A percentile compares a stretch with the other conserved stretches of the same genome.
phyloP scores from a whole-genome alignment of 306 rosid genomes.

The Acacia crassicarpa region DNA sequence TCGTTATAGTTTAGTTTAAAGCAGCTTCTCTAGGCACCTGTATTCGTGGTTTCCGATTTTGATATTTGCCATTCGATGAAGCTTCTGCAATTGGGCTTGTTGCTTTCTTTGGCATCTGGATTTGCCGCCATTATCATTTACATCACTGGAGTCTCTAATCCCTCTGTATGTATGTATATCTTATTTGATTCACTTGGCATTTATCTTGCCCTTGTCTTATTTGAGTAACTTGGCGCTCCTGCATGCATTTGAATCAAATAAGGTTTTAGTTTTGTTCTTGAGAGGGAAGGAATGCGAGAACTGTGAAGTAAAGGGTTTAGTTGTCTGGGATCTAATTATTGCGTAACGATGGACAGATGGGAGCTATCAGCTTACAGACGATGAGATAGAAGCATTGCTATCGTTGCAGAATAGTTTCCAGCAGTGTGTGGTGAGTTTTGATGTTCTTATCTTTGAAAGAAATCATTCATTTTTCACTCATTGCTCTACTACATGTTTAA shows the following conservation, averaged over 20 bases:
- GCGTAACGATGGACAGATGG: constrained; percentile 42
- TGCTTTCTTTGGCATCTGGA: constrained; percentile 49
- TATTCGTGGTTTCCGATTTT: neutral
- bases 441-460: neutral
- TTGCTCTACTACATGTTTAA: neutral
- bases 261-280: neutral
- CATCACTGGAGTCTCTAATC: constrained; percentile 47
- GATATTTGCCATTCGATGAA: constrained; percentile 30
- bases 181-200: constrained; percentile 7
- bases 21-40: constrained; percentile 1
- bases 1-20: too few relatives aligned
- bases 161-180: constrained; percentile 51
- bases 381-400: constrained; percentile 69
- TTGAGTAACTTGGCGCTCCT: neutral
- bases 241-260: neutral
- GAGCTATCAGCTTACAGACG: constrained; percentile 48
- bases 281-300: neutral
- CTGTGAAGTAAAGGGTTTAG: neutral
- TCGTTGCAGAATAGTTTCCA: constrained; percentile 66
- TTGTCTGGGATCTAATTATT: constrained; percentile 5
- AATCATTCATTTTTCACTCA: neutral
- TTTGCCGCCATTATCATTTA: constrained; percentile 48
- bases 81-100: constrained; percentile 44
- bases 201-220: neutral
- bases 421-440: constrained; percentile 82